Evolutionary conservation across 2,329 filamentous ascomycete species (phyloP), one percentile per base, ranked within the genome.

Genomic region (Claviceps sp.): DNA sequence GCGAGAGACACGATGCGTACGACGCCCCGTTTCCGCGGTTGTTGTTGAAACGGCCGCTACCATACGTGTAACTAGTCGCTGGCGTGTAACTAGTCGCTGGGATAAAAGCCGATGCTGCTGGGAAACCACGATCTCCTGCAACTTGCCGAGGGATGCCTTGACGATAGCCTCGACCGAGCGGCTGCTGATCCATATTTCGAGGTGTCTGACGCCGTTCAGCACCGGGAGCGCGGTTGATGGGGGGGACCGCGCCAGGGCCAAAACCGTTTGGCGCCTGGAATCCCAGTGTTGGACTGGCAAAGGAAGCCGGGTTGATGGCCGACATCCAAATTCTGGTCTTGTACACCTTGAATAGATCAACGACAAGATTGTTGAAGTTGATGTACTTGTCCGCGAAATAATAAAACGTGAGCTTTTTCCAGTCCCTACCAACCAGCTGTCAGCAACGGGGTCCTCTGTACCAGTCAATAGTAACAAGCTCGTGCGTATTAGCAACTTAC

Each of bases 321-420:
- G 91, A 97, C 88, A 98, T 95, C 93, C 93, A 98, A 62, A 98
- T 98, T 60, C 94, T 82, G 22, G 91, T 95, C 74, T 98, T 98
- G 77, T 97, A 98, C 56, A 97, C 91, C 70, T 97, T 97, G 78
- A 97, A 98, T 13, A 98, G 76, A 65, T 98, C 93, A 0, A 90
- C 95, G 50, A 98, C 93, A 16, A 98, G 80, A 2, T 88, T 88
- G 66, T 98, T 98, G 77, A 98, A 98, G 71, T 97, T 97, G 74
- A 98, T 95, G 66, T 98, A 98, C 0, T 88, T 83, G 63, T 96
- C 90, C 51, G 93, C 91, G 65, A 96, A 98, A 70, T 97, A 98
- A 72, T 96, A 98, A 70, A 97, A 97, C 0, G 94, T 98, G 52
- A 98, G 73, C 67, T 98, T 98, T 71, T 97, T 95, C 82, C 89